Conservation (phyloP, 495 filamentous ascomycete genomes). For the Penicillium riverlandense region DNA sequence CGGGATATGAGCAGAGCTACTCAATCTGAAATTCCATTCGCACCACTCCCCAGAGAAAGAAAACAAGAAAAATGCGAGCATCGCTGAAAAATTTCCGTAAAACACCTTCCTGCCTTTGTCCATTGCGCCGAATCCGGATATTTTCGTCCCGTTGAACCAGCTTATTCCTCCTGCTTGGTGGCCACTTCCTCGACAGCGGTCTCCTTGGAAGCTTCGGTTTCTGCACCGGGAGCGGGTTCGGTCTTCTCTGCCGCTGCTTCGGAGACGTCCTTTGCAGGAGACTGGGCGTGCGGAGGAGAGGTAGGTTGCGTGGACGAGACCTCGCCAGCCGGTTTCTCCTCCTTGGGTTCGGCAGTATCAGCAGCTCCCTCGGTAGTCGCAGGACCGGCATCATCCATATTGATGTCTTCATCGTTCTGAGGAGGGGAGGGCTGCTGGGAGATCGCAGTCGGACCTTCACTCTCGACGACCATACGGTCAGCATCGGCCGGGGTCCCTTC, state of each 20-base stretch:
- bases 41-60: slow-evolving; percentile 4
- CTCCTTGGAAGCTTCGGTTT: slow-evolving; percentile 16
- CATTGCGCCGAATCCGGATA: slow-evolving; percentile 32
- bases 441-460: slow-evolving; percentile 34
- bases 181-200: slow-evolving; percentile 19
- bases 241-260: slow-evolving; percentile 9
- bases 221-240: slow-evolving; percentile 10
- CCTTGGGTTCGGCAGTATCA: slow-evolving; percentile 12
- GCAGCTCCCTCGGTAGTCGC: slow-evolving; percentile 11
- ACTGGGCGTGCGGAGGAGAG: slow-evolving; percentile 9
- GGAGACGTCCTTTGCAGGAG: slow-evolving; percentile 16
- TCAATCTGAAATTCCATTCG: slow-evolving; percentile 1
- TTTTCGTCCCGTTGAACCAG: slow-evolving; percentile 9
- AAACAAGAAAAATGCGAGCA: slow-evolving; percentile 18
- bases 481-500: slow-evolving; percentile 35
- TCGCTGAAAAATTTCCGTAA: neutral
- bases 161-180: slow-evolving; percentile 27
- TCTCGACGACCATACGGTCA: slow-evolving; percentile 31
- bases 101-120: slow-evolving; percentile 36
- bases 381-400: slow-evolving; percentile 54
- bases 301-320: slow-evolving; percentile 10
- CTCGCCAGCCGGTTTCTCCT: slow-evolving; percentile 19
- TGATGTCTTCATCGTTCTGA: slow-evolving; percentile 53
- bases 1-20: no score
- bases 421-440: slow-evolving; percentile 39